phyloP scores from a whole-genome alignment of 2,329 filamentous ascomycete genomes.

The Microsporum canis region DNA sequence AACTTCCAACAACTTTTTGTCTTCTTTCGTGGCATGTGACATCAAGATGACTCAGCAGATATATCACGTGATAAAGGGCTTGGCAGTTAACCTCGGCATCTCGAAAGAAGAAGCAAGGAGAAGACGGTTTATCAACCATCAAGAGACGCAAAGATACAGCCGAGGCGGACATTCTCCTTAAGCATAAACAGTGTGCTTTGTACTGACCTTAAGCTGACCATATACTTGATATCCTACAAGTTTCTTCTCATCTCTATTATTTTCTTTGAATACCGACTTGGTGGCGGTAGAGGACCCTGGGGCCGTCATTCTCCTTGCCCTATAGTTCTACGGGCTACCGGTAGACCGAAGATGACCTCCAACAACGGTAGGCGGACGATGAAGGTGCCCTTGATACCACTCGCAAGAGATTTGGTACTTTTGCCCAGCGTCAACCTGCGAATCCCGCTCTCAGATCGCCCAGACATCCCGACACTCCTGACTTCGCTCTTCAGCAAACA shows the following conservation, averaged over 20 bases:
- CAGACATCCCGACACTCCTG: conserved; percentile 79
- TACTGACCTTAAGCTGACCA: not conserved
- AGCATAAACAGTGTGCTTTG: not conserved
- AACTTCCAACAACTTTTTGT: no score
- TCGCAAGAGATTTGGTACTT: conserved; percentile 69
- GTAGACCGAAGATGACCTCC: conserved; percentile 1
- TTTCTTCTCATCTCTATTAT: not conserved
- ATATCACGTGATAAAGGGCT: not conserved
- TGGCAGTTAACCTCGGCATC: conserved; percentile 1
- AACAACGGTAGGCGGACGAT: conserved; percentile 14
- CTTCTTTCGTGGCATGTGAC: not conserved
- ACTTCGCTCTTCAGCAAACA: conserved; percentile 72
- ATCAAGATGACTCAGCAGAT: not conserved
- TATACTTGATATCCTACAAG: not conserved
- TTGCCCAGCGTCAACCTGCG: conserved; percentile 77
- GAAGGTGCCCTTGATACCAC: conserved; percentile 64
- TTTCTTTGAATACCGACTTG: not conserved
- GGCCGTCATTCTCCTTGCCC: not conserved
- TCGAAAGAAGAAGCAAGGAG: not conserved
- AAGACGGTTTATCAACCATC: not conserved
- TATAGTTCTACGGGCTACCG: not conserved
- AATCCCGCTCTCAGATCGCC: conserved; percentile 69
- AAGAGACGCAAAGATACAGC: not conserved
- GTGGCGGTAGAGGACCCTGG: not conserved
- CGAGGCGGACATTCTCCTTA: not conserved